These are phyloP conservation scores for Colletotrichum zoysiae DNA, from an alignment of 2,329 filamentous ascomycete species.

Conservation along the genomic window DNA sequence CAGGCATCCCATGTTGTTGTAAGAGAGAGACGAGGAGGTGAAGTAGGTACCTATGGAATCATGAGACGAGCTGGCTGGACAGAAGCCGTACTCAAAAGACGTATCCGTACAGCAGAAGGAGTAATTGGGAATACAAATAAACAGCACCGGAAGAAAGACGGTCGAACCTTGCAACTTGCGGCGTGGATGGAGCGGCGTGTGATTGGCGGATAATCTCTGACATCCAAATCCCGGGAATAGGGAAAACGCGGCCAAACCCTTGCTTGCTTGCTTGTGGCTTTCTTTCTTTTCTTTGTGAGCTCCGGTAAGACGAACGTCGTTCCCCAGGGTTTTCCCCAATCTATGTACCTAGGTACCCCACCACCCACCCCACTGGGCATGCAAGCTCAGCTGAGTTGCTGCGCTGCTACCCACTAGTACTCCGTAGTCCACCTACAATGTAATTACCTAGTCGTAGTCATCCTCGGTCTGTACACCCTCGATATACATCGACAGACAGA, in stretches of 20 bases:
- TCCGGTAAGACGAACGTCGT: constrained; percentile 9
- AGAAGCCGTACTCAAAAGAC: not conserved
- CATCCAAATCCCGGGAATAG: constrained; percentile 41
- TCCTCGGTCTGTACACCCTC: not conserved
- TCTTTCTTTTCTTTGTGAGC: constrained; percentile 28
- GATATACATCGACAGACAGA: not conserved
- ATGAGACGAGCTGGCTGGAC: not conserved
- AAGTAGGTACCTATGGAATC: not conserved
- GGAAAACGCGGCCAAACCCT: constrained; percentile 36
- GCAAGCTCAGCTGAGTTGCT: constrained; percentile 2
- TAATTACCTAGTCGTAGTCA: too few relatives aligned
- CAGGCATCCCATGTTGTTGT: too few relatives aligned
- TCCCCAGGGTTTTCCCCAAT: constrained; percentile 39
- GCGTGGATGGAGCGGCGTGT: constrained; percentile 2
- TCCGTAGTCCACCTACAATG: too few relatives aligned
- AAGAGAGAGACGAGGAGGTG: not conserved
- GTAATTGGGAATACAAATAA: too few relatives aligned
- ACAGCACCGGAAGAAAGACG: too few relatives aligned
- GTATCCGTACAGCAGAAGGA: not conserved
- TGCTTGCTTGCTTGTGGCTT: too few relatives aligned
- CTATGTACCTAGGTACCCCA: too few relatives aligned
- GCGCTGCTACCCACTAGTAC: not conserved
- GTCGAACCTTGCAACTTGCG: not conserved
- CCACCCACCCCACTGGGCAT: constrained; percentile 30
- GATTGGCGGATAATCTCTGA: constrained; percentile 42